A percentile compares a stretch with the other conserved stretches of the same genome.
These are phyloP conservation scores for Rhizopogon vinicolor DNA, from an alignment of 768 basidiomycete species.

Conservation along the genomic window DNA sequence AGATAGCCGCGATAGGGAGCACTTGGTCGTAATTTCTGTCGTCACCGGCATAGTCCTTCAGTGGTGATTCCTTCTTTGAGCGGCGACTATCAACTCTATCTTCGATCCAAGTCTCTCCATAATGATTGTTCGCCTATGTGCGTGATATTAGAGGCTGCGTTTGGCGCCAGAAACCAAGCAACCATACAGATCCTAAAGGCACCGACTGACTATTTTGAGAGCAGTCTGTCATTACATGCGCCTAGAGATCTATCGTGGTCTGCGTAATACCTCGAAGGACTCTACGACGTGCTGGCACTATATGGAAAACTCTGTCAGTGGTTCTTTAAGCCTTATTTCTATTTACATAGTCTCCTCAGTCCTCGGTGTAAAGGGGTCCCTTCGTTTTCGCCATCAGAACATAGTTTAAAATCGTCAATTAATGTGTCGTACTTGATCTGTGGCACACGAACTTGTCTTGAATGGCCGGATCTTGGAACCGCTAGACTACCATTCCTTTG, in stretches of 20 bases:
- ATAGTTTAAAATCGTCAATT: too few species aligned
- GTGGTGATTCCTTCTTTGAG: conserved; percentile 17
- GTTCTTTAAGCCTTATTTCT: conserved; percentile 22
- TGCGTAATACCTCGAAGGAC: too few species aligned
- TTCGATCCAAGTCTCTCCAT: conserved; percentile 29
- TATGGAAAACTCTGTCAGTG: conserved; percentile 27
- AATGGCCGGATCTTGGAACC: too few species aligned
- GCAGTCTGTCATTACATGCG: too few species aligned
- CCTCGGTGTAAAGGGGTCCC: conserved; percentile 54
- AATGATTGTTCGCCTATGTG: conserved; percentile 27
- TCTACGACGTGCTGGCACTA: too few species aligned
- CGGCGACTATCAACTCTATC: conserved; percentile 18
- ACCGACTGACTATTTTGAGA: too few species aligned
- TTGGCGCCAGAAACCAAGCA: too few species aligned
- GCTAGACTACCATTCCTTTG: too few species aligned
- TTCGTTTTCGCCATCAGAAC: conserved; percentile 58
- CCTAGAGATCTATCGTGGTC: too few species aligned
- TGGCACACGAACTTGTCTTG: too few species aligned
- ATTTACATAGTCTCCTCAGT: conserved; percentile 42
- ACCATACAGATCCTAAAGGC: too few species aligned
- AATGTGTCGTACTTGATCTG: too few species aligned
- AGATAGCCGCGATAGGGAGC: conserved; percentile 22
- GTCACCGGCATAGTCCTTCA: conserved; percentile 17
- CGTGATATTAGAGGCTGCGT: conserved; percentile 9
- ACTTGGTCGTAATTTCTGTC: conserved; percentile 19